A percentile compares a stretch with the other conserved stretches of the same genome.
Evolutionary conservation across 768 basidiomycete genomes (phyloP).

Genomic region (Omphalotus guepiniiformis): DNA sequence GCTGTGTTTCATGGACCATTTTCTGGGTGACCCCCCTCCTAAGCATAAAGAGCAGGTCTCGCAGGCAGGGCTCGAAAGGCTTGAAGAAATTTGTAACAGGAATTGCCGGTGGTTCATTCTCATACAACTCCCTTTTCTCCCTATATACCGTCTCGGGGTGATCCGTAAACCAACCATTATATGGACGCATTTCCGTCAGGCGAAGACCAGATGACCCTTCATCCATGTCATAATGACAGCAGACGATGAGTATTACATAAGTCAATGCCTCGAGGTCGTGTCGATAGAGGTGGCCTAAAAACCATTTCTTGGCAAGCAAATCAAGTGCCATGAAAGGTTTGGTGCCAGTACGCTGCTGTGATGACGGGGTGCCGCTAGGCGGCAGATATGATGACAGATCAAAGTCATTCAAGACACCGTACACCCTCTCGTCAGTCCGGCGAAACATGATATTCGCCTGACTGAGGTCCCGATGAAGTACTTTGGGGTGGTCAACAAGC

Average conservation of each 20-base stretch:
- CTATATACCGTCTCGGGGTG: too few relatives aligned
- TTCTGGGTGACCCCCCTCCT: too few relatives aligned
- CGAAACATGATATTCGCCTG: slow-evolving; percentile 2
- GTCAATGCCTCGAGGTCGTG: neutral
- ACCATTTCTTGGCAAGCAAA: neutral
- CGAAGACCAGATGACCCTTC: too few relatives aligned
- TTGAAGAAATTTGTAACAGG: too few relatives aligned
- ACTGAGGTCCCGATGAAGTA: slow-evolving; percentile 5
- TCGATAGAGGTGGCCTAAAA: neutral
- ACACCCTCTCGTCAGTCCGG: neutral
- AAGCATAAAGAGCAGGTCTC: too few relatives aligned
- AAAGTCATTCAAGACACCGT: slow-evolving; percentile 4
- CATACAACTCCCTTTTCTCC: too few relatives aligned
- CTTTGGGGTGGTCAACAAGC: neutral
- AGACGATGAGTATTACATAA: neutral
- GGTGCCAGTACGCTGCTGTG: neutral
- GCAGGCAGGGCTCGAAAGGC: too few relatives aligned
- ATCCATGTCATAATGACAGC: neutral
- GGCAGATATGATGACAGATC: neutral
- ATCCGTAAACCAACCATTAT: too few relatives aligned
- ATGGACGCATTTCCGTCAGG: too few relatives aligned
- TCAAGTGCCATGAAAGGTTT: neutral
- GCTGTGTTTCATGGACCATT: too few relatives aligned
- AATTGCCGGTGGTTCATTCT: too few relatives aligned
- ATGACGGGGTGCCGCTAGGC: neutral